Evolutionary conservation across 1,284 basidiomycete genomes (phyloP).

Genomic region (Phlebopus sp.): DNA sequence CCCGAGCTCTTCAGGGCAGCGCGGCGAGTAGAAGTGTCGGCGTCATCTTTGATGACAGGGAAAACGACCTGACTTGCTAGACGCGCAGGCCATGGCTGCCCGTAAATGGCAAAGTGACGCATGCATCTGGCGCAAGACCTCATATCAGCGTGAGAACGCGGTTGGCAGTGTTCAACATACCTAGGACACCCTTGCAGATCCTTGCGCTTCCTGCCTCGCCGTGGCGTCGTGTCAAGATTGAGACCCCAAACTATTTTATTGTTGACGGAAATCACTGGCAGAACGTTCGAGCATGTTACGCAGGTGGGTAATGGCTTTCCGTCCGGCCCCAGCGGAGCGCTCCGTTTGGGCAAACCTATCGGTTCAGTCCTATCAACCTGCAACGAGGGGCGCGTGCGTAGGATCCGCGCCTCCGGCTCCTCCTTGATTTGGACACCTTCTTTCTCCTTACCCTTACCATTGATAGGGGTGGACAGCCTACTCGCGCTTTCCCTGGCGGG

Average conservation of each 20-base stretch:
- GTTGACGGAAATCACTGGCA: constrained; percentile 72
- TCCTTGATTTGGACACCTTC: constrained; percentile 45
- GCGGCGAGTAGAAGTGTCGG: constrained; percentile 44
- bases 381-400: constrained; percentile 45
- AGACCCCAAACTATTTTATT: constrained; percentile 71
- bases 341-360: constrained; percentile 36
- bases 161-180: constrained; percentile 39
- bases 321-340: constrained; percentile 48
- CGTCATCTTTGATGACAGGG: constrained; percentile 47
- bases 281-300: constrained; percentile 60
- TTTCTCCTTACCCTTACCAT: constrained; percentile 35
- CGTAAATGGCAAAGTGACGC: constrained; percentile 74
- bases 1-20: constrained; percentile 49
- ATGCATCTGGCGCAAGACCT: constrained; percentile 52
- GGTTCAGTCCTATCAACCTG: constrained; percentile 35
- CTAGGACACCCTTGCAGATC: constrained; percentile 68
- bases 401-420: constrained; percentile 46
- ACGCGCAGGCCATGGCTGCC: constrained; percentile 64
- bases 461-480: constrained; percentile 30
- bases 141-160: constrained; percentile 19
- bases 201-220: constrained; percentile 52
- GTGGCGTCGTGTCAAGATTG: constrained; percentile 42
- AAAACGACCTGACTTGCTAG: constrained; percentile 46
- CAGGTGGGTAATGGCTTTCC: constrained; percentile 62
- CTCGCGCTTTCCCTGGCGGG: constrained; percentile 21